Conservation (phyloP, 129 eudicot species). For the Silybum marianum region DNA sequence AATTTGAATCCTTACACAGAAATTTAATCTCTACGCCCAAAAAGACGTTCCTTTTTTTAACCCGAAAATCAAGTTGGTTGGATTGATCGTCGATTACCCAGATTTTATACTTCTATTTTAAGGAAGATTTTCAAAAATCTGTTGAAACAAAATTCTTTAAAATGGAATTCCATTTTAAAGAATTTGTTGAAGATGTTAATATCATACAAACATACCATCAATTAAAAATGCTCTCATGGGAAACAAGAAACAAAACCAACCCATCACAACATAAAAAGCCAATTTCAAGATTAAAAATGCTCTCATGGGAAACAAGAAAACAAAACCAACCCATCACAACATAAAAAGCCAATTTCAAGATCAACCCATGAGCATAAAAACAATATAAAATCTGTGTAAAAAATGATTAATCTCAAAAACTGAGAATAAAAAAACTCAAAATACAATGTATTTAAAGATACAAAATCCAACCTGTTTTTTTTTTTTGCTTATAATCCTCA, state of each 20-base stretch:
- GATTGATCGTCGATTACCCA: too few species aligned
- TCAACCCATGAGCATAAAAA: neutral
- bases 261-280: neutral
- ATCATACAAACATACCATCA: too few species aligned
- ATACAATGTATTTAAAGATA: slow-evolving; percentile 34
- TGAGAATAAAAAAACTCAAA: slow-evolving; percentile 25
- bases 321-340: slow-evolving; percentile 8
- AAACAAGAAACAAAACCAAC: slow-evolving; percentile 7
- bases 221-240: too few species aligned
- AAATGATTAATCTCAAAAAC: slow-evolving; percentile 41
- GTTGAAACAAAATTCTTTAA: too few species aligned
- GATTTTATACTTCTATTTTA: too few species aligned
- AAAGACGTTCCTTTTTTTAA: too few species aligned
- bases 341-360: neutral
- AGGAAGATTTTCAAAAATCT: too few species aligned
- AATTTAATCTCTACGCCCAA: too few species aligned
- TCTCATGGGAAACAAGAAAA: neutral
- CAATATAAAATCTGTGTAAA: slow-evolving; percentile 24
- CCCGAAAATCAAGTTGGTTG: too few species aligned
- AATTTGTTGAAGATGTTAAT: too few species aligned
- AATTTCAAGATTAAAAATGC: neutral
- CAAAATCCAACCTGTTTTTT: slow-evolving; percentile 35
- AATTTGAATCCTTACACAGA: too few species aligned
- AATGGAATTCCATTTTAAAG: too few species aligned
- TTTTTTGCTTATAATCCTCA: slow-evolving; percentile 32